These are phyloP conservation scores for Bremia lactucae DNA, from an alignment of 352 stramenopile genomes.

Conservation along the genomic window DNA sequence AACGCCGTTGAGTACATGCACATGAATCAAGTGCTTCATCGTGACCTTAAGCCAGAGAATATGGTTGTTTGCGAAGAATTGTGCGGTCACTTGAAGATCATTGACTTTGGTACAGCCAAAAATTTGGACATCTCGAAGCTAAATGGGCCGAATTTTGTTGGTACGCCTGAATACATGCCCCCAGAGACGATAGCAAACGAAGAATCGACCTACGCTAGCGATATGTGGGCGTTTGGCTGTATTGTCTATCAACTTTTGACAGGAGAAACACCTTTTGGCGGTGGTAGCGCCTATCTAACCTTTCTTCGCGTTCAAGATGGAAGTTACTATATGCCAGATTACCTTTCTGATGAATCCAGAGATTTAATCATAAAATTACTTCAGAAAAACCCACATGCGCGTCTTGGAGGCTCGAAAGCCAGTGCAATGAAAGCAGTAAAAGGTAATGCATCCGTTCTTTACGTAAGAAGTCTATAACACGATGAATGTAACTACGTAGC, in stretches of 20 bases:
- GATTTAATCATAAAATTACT: slow-evolving; percentile 57
- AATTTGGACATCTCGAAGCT: slow-evolving; percentile 43
- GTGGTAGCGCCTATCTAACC: slow-evolving; percentile 68
- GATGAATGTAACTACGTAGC: slow-evolving; percentile 16
- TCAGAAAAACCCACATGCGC: slow-evolving; percentile 26
- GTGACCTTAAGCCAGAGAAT: slow-evolving; percentile 93
- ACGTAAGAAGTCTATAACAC: background rate
- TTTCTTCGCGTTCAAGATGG: slow-evolving; percentile 66
- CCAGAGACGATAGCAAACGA: slow-evolving; percentile 82
- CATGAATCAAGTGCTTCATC: slow-evolving; percentile 86
- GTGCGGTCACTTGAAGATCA: slow-evolving; percentile 57
- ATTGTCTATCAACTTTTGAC: slow-evolving; percentile 70
- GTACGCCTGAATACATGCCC: slow-evolving; percentile 83
- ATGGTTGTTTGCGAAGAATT: slow-evolving; percentile 72
- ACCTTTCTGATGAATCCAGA: slow-evolving; percentile 46
- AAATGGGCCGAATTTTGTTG: slow-evolving; percentile 82
- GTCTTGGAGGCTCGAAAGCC: slow-evolving; percentile 18
- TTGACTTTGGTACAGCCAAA: slow-evolving; percentile 82
- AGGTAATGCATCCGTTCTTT: slow-evolving; percentile 23
- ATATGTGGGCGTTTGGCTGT: slow-evolving; percentile 74
- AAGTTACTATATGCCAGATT: slow-evolving; percentile 43
- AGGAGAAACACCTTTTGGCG: slow-evolving; percentile 71
- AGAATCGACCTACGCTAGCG: slow-evolving; percentile 37
- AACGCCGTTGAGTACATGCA: slow-evolving; percentile 92
- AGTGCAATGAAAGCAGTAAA: slow-evolving; percentile 42